Conservation (phyloP, 2,329 filamentous ascomycete species). For the Arthrobotrys iridis region DNA sequence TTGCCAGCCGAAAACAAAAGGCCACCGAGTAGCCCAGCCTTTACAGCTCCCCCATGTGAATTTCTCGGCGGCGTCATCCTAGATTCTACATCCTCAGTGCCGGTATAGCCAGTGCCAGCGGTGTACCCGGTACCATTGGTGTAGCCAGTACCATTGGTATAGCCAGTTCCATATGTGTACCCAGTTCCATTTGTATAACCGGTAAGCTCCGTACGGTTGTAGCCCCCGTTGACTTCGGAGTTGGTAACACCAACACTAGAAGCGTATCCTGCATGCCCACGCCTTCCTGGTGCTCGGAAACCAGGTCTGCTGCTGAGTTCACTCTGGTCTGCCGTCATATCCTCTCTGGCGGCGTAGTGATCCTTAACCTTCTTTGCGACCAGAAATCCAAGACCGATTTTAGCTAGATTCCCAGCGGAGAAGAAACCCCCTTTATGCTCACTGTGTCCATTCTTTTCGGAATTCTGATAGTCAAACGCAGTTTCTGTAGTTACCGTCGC, state of each 20-base stretch:
- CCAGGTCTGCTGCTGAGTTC: constrained; percentile 47
- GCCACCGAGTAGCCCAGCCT: constrained; percentile 30
- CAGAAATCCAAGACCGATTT: constrained; percentile 44
- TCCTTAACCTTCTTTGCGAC: constrained; percentile 53
- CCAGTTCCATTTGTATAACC: constrained; percentile 10
- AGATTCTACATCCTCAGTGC: constrained; percentile 47
- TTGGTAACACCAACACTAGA: constrained; percentile 50
- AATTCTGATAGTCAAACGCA: constrained; percentile 35
- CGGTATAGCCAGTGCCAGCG: constrained; percentile 38
- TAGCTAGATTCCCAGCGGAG: constrained; percentile 33
- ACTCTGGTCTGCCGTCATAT: constrained; percentile 41
- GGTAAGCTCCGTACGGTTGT: constrained; percentile 46
- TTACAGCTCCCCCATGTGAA: constrained; percentile 31
- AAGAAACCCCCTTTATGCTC: constrained; percentile 26
- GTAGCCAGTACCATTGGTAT: constrained; percentile 38
- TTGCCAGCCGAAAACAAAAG: constrained; percentile 28
- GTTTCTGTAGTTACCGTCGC: constrained; percentile 51
- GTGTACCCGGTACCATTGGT: constrained; percentile 41
- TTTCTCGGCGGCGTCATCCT: constrained; percentile 31
- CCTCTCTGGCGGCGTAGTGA: constrained; percentile 39
- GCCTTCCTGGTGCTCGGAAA: constrained; percentile 1
- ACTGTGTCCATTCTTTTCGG: constrained; percentile 29
- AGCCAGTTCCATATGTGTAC: constrained; percentile 38
- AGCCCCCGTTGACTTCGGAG: constrained; percentile 49
- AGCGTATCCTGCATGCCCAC: constrained; percentile 34